Base-by-base conservation (phyloP, 2,329 filamentous ascomycete genomes). In the Fusarium virguliforme region DNA sequence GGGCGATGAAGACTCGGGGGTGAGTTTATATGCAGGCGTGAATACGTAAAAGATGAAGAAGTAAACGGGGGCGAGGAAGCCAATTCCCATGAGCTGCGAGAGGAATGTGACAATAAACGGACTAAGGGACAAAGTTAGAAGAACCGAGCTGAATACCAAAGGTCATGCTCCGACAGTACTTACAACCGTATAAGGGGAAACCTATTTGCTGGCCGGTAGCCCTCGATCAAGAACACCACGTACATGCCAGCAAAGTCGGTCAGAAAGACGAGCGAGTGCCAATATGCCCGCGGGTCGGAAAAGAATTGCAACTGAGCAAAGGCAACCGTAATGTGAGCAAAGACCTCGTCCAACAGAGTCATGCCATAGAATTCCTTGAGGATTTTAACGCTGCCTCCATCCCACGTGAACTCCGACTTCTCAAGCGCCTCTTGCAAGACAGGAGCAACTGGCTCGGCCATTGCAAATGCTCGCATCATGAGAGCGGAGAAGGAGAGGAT, bases 231-330 rank as follows among this genome's bases (percentile, higher is more conserved):
- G 4, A 77, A 22, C 13, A 79, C 68, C 30, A 73, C 71, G 48
- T 76, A 78, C 60, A 79, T 55, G 8, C 74, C 71, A 28, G 67
- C 74, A 55, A 68, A 76, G 4, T 79, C 78, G 0, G 71, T 71
- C 7, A 79, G 48, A 15, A 79, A 78, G 10, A 77, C 64, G 6
- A 79, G 35, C 4, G 71, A 68, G 15, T 79, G 76, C 74, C 76
- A 79, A 18, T 78, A 79, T 0, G 72, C 67, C 9, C 35, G 26
- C 1, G 60, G 55, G 8, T 76, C 67, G 1, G 64, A 57, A n/a
- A 66, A 70, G 41, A 78, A 74, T 13, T 76, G 69, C 30, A 79
- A 4, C 28, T 76, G 71, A 0, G 68, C 64, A 53, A 79, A 79
- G 0, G 67, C 70, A 10, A 70, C 58, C 0, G 72, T 68, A 0